Base-by-base conservation (phyloP, 345 rosid genomes). In the Microthlaspi erraticum region DNA sequence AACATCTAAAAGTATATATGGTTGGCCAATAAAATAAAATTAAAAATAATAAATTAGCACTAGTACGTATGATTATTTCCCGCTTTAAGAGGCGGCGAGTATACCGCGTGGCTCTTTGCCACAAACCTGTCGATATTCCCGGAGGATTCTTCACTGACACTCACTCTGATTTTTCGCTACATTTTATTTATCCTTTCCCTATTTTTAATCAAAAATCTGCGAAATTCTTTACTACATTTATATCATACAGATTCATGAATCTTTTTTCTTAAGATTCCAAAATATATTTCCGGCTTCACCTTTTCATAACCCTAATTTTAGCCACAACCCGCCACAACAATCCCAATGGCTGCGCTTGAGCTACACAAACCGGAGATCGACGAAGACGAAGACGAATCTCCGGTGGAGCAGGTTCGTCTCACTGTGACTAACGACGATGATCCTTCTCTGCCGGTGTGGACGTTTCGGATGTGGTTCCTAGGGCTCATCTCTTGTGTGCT, bases 381-480 rank as follows among this genome's bases (percentile, higher is more conserved):
- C 29, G 75, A 66, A 34, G 81, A 80, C 23, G 83, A 79, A 14
- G 87, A 78, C 46, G 74, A 66, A 12, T 80, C 91, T 34, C 86
- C 87, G 0, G 53, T 87, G 1, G 92, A 87, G 66, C 53, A 87
- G 70, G 92, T 87, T 72, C 83, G 83, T 49, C 80, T 87, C 10
- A 87, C 87, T 6, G 92, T 84, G 0, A 65, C 86, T 1, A 84
- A 75, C 76, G 62, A 72, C 44, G 88, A 87, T 52, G 86, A 87
- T 72, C 80, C 82, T 17, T 65, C 83, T 14, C 74, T 87, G 1
- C 85, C 91, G 0, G 89, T 85, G 8, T 87, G 83, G 82, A 87
- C 92, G 12, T 87, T 83, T 63, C 84, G 92, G 2, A 85, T 83
- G 89, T 87, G 89, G 86, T 55, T 79, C 59, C 75, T 87, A 10